A percentile compares a stretch with the other conserved stretches of the same genome.
phyloP scores from a whole-genome alignment of 2,329 filamentous ascomycete species.

The Alternaria longipes region DNA sequence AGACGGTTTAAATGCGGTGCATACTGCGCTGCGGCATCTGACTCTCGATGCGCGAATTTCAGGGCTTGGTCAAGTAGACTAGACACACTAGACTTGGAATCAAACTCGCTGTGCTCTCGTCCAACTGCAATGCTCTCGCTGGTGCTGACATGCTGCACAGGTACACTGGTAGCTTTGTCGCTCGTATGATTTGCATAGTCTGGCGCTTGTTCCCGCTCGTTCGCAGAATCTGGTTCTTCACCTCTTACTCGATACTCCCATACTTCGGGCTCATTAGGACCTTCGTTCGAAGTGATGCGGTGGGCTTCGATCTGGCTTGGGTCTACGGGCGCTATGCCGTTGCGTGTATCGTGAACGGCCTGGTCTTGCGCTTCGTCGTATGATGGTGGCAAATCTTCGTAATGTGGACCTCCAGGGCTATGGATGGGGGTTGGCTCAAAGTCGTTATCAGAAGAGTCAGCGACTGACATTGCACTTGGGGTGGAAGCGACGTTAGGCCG shows the following conservation, averaged over 20 bases:
- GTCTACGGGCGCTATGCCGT: slow-evolving; percentile 36
- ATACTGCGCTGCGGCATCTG: slow-evolving; percentile 35
- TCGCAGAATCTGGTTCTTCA: slow-evolving; percentile 26
- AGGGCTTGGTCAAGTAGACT: slow-evolving; percentile 34
- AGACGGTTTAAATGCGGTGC: slow-evolving; percentile 34
- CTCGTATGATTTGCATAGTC: slow-evolving; percentile 31
- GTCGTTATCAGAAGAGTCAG: slow-evolving; percentile 46
- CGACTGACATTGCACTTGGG: slow-evolving; percentile 40
- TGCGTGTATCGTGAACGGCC: slow-evolving; percentile 39
- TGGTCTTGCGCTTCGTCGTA: slow-evolving; percentile 49
- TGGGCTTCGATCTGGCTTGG: slow-evolving; percentile 41
- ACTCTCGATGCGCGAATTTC: slow-evolving; percentile 37
- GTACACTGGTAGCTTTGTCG: slow-evolving; percentile 30
- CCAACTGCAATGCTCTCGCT: slow-evolving; percentile 38
- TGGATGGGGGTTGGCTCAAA: slow-evolving; percentile 43
- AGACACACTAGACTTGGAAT: neutral
- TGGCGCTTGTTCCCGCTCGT: slow-evolving; percentile 32
- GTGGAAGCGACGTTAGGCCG: slow-evolving; percentile 33
- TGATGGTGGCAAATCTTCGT: slow-evolving; percentile 49
- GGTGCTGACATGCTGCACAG: slow-evolving; percentile 35
- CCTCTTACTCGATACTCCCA: slow-evolving; percentile 38
- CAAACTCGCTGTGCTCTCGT: slow-evolving; percentile 8
- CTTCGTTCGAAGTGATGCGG: slow-evolving; percentile 34
- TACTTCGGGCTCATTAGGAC: slow-evolving; percentile 33
- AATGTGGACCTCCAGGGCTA: slow-evolving; percentile 45